Evolutionary conservation across 805 yeast genomes (phyloP).

Genomic region (Metschnikowia noctiluminum): DNA sequence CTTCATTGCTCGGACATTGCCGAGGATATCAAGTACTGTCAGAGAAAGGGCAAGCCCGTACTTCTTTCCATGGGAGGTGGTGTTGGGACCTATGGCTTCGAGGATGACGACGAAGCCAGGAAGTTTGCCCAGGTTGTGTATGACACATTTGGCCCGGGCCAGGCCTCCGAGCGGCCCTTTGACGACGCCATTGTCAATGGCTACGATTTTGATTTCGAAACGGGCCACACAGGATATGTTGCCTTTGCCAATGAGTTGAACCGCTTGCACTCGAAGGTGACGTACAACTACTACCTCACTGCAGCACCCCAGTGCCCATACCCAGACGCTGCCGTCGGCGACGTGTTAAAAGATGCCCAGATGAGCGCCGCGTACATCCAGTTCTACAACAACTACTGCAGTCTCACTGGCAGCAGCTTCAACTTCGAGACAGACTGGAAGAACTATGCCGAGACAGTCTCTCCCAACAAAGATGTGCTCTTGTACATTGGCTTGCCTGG

Average conservation of each 20-base stretch:
- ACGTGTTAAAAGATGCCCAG: conserved; percentile 44
- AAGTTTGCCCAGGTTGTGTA: conserved; percentile 44
- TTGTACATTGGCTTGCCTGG: conserved; percentile 72
- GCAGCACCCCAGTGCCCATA: conserved; percentile 93
- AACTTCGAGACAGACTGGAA: conserved; percentile 66
- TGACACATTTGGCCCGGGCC: conserved; percentile 40
- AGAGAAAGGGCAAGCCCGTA: conserved; percentile 9
- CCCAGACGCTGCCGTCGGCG: conserved; percentile 61
- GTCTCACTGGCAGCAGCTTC: conserved; percentile 40
- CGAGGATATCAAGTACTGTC: conserved; percentile 15
- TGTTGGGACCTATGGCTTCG: conserved; percentile 53
- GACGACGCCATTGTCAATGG: conserved; percentile 67
- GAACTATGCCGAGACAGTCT: conserved; percentile 50
- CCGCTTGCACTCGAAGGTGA: conserved; percentile 3
- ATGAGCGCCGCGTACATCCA: conserved; percentile 83
- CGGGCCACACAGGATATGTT: conserved; percentile 1
- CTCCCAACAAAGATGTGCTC: conserved; percentile 70
- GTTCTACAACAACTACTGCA: conserved; percentile 82
- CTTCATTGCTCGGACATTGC: conserved; percentile 14
- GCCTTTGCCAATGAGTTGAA: conserved; percentile 39
- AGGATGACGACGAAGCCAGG: conserved; percentile 51
- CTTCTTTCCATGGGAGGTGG: conserved; percentile 47
- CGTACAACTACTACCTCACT: conserved; percentile 20
- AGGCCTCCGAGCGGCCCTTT: conserved; percentile 22
- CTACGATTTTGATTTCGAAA: conserved; percentile 64